Evolutionary conservation across 306 rosid species (phyloP), one percentile per base, ranked within the genome.

Genomic region (Hippophae gyantsensis): DNA sequence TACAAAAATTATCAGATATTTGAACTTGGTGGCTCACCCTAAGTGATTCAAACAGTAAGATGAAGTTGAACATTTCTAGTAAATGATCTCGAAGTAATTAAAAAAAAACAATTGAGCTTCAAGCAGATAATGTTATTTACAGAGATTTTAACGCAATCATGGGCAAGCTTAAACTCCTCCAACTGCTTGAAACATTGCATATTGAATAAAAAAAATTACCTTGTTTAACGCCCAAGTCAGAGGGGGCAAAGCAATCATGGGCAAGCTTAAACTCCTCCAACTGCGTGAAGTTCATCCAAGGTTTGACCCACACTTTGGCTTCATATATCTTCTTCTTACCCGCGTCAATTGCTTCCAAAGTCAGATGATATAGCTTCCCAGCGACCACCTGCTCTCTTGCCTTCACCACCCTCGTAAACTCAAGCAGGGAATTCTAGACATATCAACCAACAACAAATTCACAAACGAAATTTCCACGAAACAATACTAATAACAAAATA

Each of bases 251-350:
- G 38, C 38, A 32, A 2, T 32, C 38, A 32, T 32, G 38, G 38
- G 60, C 65, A 42, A 11, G 55, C 67, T 80, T 75, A 64, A 84
- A 80, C 26, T 84, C 86, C 68, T 59, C 61, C 60, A 84, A 60
- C 63, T 75, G 76, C 74, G 69, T 84, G 68, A 75, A 78, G 71
- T 78, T 75, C 72, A 65, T 68, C 89, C 89, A 84, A 53, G 84
- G 86, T 66, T 73, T 72, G 72, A 78, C 82, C 90, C 86, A 80
- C 26, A 80, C 74, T 61, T 76, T 75, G 54, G 89, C 80, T 54
- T 75, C 78, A 13, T 80, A 84, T 56, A 78, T 48, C 53, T 70
- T 72, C 60, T 46, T 80, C 52, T 75, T 59, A 41, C 80, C 86
- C 0, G 68, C 79, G 65, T 84, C 86, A 65, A 71, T 13, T 38